phyloP scores from a whole-genome alignment of 1,139 yeast genomes.

The Taphrina communis region DNA sequence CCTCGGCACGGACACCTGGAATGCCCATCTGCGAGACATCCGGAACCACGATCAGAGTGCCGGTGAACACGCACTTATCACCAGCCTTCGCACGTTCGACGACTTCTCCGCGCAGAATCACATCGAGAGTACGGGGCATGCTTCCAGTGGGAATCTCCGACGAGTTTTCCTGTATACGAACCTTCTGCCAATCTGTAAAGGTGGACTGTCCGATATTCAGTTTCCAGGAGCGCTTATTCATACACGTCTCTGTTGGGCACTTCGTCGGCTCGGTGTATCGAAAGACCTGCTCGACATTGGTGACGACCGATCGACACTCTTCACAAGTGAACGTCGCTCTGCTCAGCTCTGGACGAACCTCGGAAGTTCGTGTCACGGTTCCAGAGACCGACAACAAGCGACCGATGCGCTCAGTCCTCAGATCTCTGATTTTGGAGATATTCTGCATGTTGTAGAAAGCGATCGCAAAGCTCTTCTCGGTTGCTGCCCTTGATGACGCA shows the following conservation, averaged over 20 bases:
- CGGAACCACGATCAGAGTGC: conserved; percentile 94
- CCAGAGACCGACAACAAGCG: conserved; percentile 85
- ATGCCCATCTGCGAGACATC: conserved; percentile 94
- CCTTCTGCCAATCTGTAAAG: conserved; percentile 96
- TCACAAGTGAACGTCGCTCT: conserved; percentile 90
- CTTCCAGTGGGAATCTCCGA: conserved; percentile 97
- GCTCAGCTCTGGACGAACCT: conserved; percentile 93
- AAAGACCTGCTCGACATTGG: conserved; percentile 91
- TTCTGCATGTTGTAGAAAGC: conserved; percentile 88
- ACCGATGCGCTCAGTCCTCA: conserved; percentile 88
- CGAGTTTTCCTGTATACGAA: conserved; percentile 92
- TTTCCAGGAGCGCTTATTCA: conserved; percentile 85
- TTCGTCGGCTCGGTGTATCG: conserved; percentile 93
- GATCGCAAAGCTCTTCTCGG: conserved; percentile 82
- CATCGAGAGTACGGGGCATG: conserved; percentile 97
- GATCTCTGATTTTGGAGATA: conserved; percentile 83
- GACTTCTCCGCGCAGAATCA: conserved; percentile 87
- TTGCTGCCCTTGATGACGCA: conserved; percentile 50
- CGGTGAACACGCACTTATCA: conserved; percentile 92
- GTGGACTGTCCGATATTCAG: conserved; percentile 81
- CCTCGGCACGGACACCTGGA: conserved; percentile 91
- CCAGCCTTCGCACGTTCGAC: conserved; percentile 99
- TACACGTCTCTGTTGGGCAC: conserved; percentile 86
- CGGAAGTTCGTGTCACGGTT: conserved; percentile 95
- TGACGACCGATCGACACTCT: conserved; percentile 80